Conservation (phyloP, 306 rosid genomes). For the Fragaria vesca region DNA sequence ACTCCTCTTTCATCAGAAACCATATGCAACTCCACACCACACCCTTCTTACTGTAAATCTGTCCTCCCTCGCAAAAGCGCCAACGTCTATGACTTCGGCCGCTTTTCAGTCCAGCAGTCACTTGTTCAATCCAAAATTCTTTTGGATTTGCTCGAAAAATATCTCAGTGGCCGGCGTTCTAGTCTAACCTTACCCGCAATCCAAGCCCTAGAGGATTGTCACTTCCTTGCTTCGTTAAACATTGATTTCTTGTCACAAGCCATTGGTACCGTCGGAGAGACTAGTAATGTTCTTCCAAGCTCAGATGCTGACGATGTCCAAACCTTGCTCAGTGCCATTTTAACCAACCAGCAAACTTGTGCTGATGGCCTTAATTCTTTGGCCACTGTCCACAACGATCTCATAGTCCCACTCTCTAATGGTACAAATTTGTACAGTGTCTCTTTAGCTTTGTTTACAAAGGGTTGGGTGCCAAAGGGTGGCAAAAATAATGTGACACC, state of each 20-base stretch:
- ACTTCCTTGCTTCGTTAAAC: slow-evolving; percentile 22
- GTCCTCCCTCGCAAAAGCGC: slow-evolving; percentile 26
- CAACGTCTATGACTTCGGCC: slow-evolving; percentile 29
- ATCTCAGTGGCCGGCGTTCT: slow-evolving; percentile 19
- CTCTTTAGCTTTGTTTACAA: slow-evolving; percentile 30
- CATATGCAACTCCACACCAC: slow-evolving; percentile 31
- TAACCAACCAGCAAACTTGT: slow-evolving; percentile 44
- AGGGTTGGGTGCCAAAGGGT: slow-evolving; percentile 40
- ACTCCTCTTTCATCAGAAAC: slow-evolving; percentile 15
- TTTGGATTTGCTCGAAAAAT: slow-evolving; percentile 3
- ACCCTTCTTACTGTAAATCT: slow-evolving; percentile 36
- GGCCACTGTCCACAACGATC: slow-evolving; percentile 12
- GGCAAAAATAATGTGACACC: slow-evolving; percentile 1
- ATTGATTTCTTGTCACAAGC: slow-evolving; percentile 21
- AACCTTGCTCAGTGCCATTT: slow-evolving; percentile 38
- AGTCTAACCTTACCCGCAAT: slow-evolving; percentile 14
- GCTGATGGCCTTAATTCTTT: slow-evolving; percentile 15
- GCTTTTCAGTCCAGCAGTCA: slow-evolving; percentile 30
- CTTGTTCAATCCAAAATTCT: slow-evolving; percentile 23
- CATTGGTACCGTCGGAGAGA: not conserved
- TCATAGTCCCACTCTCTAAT: slow-evolving; percentile 15
- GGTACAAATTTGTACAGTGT: slow-evolving; percentile 30
- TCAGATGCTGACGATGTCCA: slow-evolving; percentile 33
- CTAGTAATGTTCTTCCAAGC: slow-evolving; percentile 23
- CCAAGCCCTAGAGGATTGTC: slow-evolving; percentile 35